Conservation (phyloP, 805 yeast genomes). For the Candida ipomoeae region DNA sequence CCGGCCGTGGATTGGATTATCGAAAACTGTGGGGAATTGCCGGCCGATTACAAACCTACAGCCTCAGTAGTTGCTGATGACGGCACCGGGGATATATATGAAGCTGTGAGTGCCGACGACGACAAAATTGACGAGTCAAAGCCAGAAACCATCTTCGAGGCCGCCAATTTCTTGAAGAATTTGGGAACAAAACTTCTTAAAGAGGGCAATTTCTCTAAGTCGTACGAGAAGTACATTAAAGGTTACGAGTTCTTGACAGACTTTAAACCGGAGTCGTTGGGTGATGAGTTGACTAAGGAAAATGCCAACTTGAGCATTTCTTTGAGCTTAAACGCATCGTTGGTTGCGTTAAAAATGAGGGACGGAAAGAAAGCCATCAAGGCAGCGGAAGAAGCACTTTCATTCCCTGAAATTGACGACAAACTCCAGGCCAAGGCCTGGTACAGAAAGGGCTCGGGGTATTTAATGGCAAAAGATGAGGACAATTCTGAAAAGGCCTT, state of each 20-base stretch:
- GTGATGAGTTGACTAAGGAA: slow-evolving; percentile 48
- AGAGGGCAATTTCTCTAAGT: slow-evolving; percentile 50
- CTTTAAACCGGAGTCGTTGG: slow-evolving; percentile 67
- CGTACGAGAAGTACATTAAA: slow-evolving; percentile 69
- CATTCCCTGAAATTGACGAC: slow-evolving; percentile 53
- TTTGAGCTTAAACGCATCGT: slow-evolving; percentile 65
- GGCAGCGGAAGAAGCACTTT: slow-evolving; percentile 65
- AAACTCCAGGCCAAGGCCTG: slow-evolving; percentile 78
- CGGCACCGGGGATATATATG: slow-evolving; percentile 82
- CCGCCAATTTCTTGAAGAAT: slow-evolving; percentile 61
- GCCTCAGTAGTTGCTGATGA: slow-evolving; percentile 53
- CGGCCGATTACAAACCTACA: slow-evolving; percentile 52
- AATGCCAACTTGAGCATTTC: slow-evolving; percentile 57
- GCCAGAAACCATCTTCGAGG: slow-evolving; percentile 65
- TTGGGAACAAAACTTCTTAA: slow-evolving; percentile 78
- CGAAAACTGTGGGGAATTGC: slow-evolving; percentile 73
- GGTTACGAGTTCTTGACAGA: slow-evolving; percentile 66
- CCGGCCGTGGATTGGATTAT: slow-evolving; percentile 72
- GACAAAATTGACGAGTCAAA: slow-evolving; percentile 53
- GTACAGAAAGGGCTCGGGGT: slow-evolving; percentile 81
- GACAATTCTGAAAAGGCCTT: slow-evolving; percentile 67
- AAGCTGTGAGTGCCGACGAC: slow-evolving; percentile 72
- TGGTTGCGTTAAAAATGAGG: slow-evolving; percentile 64
- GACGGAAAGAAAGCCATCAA: slow-evolving; percentile 51
- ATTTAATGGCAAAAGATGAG: slow-evolving; percentile 57